Evolutionary conservation across 768 basidiomycete species (phyloP).

Genomic region (Tricholomella constricta): DNA sequence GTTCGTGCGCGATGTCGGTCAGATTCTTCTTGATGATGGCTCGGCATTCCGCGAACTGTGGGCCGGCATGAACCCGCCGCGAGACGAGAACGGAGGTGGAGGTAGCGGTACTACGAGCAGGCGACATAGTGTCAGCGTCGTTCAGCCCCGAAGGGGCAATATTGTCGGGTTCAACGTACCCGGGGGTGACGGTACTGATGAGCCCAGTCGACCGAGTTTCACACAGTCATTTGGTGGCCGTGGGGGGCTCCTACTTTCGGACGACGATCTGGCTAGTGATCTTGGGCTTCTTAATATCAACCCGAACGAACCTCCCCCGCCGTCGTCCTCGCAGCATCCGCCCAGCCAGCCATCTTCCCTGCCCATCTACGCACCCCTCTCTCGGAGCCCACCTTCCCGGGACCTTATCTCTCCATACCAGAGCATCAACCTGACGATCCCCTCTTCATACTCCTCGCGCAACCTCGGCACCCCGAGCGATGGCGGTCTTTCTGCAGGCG

Average conservation of each 20-base stretch:
- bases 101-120: constrained; percentile 84
- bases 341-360: constrained; percentile 74
- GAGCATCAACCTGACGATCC: constrained; percentile 62
- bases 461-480: constrained; percentile 67
- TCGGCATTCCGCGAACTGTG: constrained; percentile 74
- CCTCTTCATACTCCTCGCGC: constrained; percentile 46
- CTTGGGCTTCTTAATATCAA: constrained; percentile 65
- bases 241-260: constrained; percentile 67
- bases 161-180: constrained; percentile 72
- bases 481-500: constrained; percentile 52
- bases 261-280: constrained; percentile 80
- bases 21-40: constrained; percentile 75
- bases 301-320: constrained; percentile 38
- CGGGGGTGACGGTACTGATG: constrained; percentile 41
- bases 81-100: constrained; percentile 60
- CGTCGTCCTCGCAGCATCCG: constrained; percentile 50
- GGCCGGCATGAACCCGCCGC: constrained; percentile 66
- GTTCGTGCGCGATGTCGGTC: constrained; percentile 81
- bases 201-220: constrained; percentile 33
- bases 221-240: constrained; percentile 41
- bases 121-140: constrained; percentile 81
- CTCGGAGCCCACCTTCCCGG: constrained; percentile 59
- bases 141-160: constrained; percentile 69
- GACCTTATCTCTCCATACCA: constrained; percentile 59
- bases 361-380: constrained; percentile 72